Evolutionary conservation across 305 asterid genomes (phyloP).

Genomic region (Solanum hybrid): DNA sequence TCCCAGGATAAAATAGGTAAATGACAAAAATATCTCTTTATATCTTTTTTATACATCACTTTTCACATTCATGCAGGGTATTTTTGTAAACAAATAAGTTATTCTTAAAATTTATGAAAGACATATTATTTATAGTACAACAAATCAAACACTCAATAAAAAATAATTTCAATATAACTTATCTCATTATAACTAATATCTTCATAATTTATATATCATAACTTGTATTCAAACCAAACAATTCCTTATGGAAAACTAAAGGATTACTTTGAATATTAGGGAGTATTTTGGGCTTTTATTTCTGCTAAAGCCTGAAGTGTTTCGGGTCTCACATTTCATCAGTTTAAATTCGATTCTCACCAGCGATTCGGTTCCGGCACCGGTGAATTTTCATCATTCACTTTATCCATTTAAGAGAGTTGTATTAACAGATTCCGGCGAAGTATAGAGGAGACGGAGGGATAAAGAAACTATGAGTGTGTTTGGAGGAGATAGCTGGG

Average conservation of each 20-base stretch:
- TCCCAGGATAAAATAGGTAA: too few species aligned
- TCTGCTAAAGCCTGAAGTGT: not conserved
- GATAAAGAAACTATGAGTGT: constrained; percentile 39
- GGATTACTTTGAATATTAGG: not conserved
- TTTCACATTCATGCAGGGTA: too few species aligned
- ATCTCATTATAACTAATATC: not conserved
- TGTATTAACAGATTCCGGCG: not conserved
- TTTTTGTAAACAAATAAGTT: too few species aligned
- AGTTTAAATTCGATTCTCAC: not conserved
- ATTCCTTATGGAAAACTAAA: not conserved
- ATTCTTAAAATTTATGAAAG: too few species aligned
- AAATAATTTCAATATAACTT: too few species aligned
- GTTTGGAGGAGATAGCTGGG: constrained; percentile 77
- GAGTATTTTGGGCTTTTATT: not conserved
- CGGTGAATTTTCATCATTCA: not conserved
- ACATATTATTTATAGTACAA: not conserved
- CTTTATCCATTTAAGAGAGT: not conserved
- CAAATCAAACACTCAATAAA: not conserved
- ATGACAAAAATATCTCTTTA: too few species aligned
- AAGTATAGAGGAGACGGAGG: not conserved
- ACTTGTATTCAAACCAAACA: too few species aligned
- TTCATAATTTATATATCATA: too few species aligned
- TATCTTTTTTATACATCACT: too few species aligned
- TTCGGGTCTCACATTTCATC: not conserved
- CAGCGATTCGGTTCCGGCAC: not conserved